Percentiles rank a stretch among this genome's conserved stretches.
Conservation (phyloP, 805 yeast species). For the Nakazawaea wyomingensis region DNA sequence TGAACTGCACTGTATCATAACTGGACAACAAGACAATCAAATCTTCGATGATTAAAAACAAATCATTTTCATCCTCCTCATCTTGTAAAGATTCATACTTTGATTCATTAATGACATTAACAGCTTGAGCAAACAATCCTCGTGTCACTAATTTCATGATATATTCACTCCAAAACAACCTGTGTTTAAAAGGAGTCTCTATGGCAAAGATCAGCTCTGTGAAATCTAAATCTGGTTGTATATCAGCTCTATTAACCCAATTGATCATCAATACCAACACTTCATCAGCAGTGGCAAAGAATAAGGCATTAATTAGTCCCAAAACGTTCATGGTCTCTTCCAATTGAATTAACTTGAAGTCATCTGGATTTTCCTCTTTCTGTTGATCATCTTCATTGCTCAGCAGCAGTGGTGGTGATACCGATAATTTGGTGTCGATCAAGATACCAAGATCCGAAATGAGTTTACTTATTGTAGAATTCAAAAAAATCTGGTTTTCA, state of each 20-base stretch:
- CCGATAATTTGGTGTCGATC: conserved; percentile 23
- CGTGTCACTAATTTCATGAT: conserved; percentile 52
- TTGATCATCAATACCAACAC: conserved; percentile 40
- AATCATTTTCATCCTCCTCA: conserved; percentile 22
- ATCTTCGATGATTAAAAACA: conserved; percentile 35
- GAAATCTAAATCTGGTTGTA: conserved; percentile 52
- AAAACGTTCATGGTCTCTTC: conserved; percentile 46
- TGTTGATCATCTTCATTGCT: no score
- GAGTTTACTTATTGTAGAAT: conserved; percentile 18
- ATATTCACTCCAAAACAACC: conserved; percentile 58
- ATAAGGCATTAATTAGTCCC: conserved; percentile 52
- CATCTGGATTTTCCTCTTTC: conserved; percentile 11
- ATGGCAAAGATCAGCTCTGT: conserved; percentile 38
- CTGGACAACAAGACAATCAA: conserved; percentile 32
- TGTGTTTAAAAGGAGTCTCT: conserved; percentile 42
- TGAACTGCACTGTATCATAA: conserved; percentile 29
- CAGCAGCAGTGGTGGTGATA: no score
- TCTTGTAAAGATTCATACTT: conserved; percentile 34
- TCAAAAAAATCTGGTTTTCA: conserved; percentile 29
- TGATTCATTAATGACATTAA: conserved; percentile 38
- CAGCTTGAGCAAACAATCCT: conserved; percentile 57
- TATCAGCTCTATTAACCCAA: conserved; percentile 71
- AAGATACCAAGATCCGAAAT: conserved; percentile 26
- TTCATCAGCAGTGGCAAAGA: conserved; percentile 37
- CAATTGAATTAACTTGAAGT: conserved; percentile 21